Base-by-base conservation (phyloP, 306 rosid genomes). In the Rubus parviflorus region DNA sequence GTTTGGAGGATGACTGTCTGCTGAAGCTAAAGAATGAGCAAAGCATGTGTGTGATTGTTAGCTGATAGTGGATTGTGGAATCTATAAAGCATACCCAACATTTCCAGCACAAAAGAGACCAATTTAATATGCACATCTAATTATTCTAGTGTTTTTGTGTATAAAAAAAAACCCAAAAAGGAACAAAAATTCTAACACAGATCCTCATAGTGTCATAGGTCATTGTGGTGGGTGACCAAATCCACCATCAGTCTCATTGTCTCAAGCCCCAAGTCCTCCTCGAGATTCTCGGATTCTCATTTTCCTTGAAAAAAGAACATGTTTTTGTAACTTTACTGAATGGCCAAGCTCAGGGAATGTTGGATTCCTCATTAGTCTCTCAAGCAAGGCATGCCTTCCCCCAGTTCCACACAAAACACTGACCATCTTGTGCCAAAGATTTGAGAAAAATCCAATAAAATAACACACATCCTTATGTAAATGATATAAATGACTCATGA, bases 261-360 rank as follows among this genome's bases (percentile, higher is more conserved):
- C 69, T 85, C 87, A 70, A 84, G 79, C 89, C 82, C 77, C 47
- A 35, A 56, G 79, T 23, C 76, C 68, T 74, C 73, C 97, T 92
- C 87, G 97, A 92, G 97, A 92, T 92, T 88, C 93, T 82, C 93
- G 89, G 89, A 92, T 90, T 94, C 98, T 85, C 82, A 80, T 65
- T 74, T 74, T 68, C 74, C 79, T 73, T 79, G 74, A 30, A 42
- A 22, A 60, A 70, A 81, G 78, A 74, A 11, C 65, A 8, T 61
- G 52, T 63, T 65, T 81, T 83, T 83, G 80, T 80, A 75, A 84
- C 85, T 84, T 87, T 85, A 83, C 88, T 82, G 81, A 65, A 70
- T 90, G 93, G 86, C 92, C 85, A 91, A 85, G 84, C 92, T 64
- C 88, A 73, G 69, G 75, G 87, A 90, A 84, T 87, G 89, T 89